Evolutionary conservation across 352 stramenopile species (phyloP), one percentile per base, ranked within the genome.

Genomic region (Pythium dissimile): DNA sequence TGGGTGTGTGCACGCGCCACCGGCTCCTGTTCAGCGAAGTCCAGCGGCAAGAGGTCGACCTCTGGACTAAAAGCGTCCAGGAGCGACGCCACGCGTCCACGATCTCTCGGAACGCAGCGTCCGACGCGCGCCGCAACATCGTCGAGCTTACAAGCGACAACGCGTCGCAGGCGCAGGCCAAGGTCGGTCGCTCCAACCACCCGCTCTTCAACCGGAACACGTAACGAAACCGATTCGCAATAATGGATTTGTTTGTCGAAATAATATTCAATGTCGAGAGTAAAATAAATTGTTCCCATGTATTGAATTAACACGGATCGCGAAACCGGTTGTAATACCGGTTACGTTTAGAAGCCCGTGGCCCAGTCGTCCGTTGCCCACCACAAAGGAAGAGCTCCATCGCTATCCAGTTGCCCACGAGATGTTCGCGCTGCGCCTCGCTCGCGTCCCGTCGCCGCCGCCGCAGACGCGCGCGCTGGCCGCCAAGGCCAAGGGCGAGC

Each of bases 131-230:
- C n/a, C 77, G 81, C 55, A 92, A 92, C 50, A 77, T 90, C 38
- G 48, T 90, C 18, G 53, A 66, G 15, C 59, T 50, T 28, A 55
- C 61, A 35, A 39, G 43, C 30, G 51, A 47, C 10, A 66, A 67
- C 30, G 51, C 50, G 0, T 86, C 75, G 0, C 68, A 90, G 64
- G 76, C 83, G 61, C 75, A 69, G 24, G 49, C 70, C 56, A 86
- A 81, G 32, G 73, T 92, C 9, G 82, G 82, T 1, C 66, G 68
- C 39, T 72, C 66, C 32, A 90, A 90, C 55, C 82, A 92, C 42
- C 82, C 82, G n/a, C 70, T 92, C 8, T 89, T 89, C 54, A 92
- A 92, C 57, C 74, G 67, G 27, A 71, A 88, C 27, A 13, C 71
- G 6, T 81, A 59, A 55, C 10, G 38, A n/a, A 38, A 24, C 12